phyloP scores from a whole-genome alignment of 768 basidiomycete genomes.

The Myochromella boudieri region DNA sequence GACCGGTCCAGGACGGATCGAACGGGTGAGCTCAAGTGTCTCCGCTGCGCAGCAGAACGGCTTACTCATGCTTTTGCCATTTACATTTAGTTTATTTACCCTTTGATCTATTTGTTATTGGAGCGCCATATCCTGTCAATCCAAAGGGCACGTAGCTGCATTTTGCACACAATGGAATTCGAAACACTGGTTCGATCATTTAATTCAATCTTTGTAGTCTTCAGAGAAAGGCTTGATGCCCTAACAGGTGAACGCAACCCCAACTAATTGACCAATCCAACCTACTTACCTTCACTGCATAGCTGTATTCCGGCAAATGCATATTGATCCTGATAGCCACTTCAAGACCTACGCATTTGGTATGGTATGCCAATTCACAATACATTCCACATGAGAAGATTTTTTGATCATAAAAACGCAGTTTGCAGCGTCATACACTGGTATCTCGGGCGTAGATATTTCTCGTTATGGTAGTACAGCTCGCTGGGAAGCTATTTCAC shows the following conservation, averaged over 20 bases:
- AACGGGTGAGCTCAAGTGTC: background rate
- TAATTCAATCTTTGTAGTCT: background rate
- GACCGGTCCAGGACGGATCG: background rate
- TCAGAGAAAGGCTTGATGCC: background rate
- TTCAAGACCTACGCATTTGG: slow-evolving; percentile 9
- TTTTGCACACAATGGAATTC: background rate
- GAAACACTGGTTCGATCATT: background rate
- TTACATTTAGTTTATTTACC: slow-evolving; percentile 4
- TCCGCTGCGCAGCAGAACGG: background rate
- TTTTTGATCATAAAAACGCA: background rate
- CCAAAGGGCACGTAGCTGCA: background rate
- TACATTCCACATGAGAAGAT: too few species aligned
- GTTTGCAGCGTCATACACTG: background rate
- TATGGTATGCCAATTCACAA: slow-evolving; percentile 1
- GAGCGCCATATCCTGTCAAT: background rate
- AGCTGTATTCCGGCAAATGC: slow-evolving; percentile 11
- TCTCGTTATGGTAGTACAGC: background rate
- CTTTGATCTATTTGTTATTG: slow-evolving; percentile 4
- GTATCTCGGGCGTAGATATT: background rate
- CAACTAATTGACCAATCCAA: background rate
- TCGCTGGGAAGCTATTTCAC: background rate
- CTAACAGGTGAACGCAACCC: slow-evolving; percentile 4
- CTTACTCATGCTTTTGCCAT: too few species aligned
- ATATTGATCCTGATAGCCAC: background rate
- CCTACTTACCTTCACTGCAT: background rate